Evolutionary conservation across 768 basidiomycete species (phyloP), one percentile per base, ranked within the genome.

Genomic region (Pleurotus tuoliensis): DNA sequence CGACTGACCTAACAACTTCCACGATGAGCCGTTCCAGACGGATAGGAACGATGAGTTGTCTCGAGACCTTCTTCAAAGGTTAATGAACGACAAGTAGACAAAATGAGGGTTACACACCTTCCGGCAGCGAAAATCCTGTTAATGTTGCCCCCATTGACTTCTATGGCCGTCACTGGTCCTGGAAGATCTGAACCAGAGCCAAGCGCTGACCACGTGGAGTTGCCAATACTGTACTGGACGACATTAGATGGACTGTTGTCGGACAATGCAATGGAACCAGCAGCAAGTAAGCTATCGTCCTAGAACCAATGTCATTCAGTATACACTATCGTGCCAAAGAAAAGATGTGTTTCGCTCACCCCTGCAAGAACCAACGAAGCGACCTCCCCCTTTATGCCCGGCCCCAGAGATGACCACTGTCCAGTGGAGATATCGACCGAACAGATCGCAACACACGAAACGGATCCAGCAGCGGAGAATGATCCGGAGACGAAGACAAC

Each of bases 41-140:
- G 81, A 76, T 57, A 98, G 70, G 74, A 92, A 74, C 1, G 79
- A 72, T 4, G 78, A 76, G 11, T 82, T 85, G 56, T 87, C 82
- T n/a, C 66, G 70, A 3, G 83, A 76, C 38, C 86, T 85, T 57
- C 30, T 9, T 22, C 56, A 51, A 52, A 20, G 38, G 45, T 30
- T 49, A 61, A 30, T 52, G 56, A 47, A 48, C 48, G 44, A 8
- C 30, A 34, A 34, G 9, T 11, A 34, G 44, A 50, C 16, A 15
- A 13, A 30, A 40, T n/a, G 7, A 43, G 48, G 16, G 11, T 13
- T n/a, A 71, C 86, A 67, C 59, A 93, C 87, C 81, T 83, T 63
- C 96, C 96, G 34, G 94, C 92, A 47, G 88, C 92, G 64, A 94
- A 99, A 55, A 98, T 81, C 64, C 90, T 96, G 62, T 83, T 90